phyloP scores from a whole-genome alignment of 257 asterid genomes.

The Solanum pennellii region DNA sequence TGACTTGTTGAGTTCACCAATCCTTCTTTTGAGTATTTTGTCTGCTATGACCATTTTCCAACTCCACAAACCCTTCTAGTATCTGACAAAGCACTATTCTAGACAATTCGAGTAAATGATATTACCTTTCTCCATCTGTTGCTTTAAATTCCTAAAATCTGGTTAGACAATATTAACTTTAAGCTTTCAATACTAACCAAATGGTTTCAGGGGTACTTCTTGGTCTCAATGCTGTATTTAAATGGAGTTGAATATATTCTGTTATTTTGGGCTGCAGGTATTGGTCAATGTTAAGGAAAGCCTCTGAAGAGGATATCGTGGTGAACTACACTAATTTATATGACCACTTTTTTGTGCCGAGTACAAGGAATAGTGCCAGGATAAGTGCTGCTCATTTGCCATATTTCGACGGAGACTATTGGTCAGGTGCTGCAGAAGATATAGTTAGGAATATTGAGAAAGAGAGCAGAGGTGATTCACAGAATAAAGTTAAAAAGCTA shows the following conservation, averaged over 20 bases:
- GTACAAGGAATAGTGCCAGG: constrained; percentile 33
- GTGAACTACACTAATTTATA: constrained; percentile 41
- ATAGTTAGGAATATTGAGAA: constrained; percentile 19
- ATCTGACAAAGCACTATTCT: no score
- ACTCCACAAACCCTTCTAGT: not conserved
- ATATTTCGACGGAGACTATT: constrained; percentile 61
- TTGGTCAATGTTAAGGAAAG: constrained; percentile 51
- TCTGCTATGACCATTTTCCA: not conserved
- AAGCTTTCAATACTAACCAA: not conserved
- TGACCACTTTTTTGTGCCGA: constrained; percentile 42
- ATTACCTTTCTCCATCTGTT: not conserved
- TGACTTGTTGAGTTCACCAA: not conserved
- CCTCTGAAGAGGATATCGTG: constrained; percentile 44
- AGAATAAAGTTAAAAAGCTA: constrained; percentile 14
- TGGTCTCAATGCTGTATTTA: not conserved
- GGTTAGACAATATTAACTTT: not conserved
- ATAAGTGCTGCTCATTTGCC: constrained; percentile 66
- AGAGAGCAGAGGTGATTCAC: constrained; percentile 23
- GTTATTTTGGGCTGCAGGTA: constrained; percentile 33
- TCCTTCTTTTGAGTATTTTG: not conserved
- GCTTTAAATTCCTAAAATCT: not conserved
- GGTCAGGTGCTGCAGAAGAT: constrained; percentile 54
- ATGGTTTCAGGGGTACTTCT: not conserved
- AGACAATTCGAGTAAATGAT: not conserved
- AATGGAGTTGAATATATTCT: not conserved